phyloP scores from a whole-genome alignment of 331 rosid species.

The Spiraea crenata region DNA sequence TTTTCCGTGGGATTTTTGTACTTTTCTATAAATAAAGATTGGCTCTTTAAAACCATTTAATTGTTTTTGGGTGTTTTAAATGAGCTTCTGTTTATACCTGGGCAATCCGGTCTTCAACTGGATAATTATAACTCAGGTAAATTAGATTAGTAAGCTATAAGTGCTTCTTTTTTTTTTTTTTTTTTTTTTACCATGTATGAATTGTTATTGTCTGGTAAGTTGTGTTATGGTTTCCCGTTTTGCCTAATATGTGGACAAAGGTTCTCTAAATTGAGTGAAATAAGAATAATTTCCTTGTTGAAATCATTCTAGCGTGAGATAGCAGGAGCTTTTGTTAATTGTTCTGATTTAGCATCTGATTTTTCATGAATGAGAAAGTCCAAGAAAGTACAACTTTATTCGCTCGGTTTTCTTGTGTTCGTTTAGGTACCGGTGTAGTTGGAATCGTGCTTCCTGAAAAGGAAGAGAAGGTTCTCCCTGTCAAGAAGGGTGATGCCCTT shows the following conservation, averaged over 20 bases:
- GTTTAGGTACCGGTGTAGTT: constrained; percentile 57
- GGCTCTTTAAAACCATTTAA: background rate
- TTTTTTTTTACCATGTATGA: too few species aligned
- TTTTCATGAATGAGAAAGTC: background rate
- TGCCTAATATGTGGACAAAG: too few species aligned
- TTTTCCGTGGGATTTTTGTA: too few species aligned
- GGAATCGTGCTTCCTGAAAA: constrained; percentile 70
- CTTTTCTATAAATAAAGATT: too few species aligned
- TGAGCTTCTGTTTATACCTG: background rate
- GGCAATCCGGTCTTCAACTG: too few species aligned
- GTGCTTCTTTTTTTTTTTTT: too few species aligned
- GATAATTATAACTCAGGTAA: too few species aligned
- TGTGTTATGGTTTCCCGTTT: background rate
- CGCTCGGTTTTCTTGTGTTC: background rate
- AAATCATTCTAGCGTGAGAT: too few species aligned
- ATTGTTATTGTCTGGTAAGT: background rate
- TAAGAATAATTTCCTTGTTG: too few species aligned
- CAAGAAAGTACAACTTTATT: background rate
- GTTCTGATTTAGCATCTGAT: background rate
- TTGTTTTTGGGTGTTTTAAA: background rate
- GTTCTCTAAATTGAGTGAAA: too few species aligned
- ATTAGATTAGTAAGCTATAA: too few species aligned
- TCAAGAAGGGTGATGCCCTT: constrained; percentile 77
- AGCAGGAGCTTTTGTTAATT: background rate
- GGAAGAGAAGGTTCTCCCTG: constrained; percentile 71